Evolutionary conservation across 495 filamentous ascomycete genomes (phyloP).

Genomic region (Achaetomiella virescens): DNA sequence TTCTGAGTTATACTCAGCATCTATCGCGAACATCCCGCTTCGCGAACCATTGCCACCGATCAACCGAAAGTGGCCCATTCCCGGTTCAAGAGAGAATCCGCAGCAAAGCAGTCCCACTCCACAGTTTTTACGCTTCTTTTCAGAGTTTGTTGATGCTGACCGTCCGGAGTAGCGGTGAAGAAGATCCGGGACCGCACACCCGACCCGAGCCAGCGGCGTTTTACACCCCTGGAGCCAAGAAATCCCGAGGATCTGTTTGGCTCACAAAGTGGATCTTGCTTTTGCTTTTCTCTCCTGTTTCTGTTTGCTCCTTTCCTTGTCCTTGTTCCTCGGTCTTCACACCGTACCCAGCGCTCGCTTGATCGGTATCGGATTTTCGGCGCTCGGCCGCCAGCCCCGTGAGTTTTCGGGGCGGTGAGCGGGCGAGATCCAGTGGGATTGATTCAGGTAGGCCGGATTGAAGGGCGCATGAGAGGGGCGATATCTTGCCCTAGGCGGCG

Average conservation of each 20-base stretch:
- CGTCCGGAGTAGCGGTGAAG: conserved; percentile 17
- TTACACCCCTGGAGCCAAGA: conserved; percentile 18
- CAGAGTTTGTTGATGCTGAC: background rate
- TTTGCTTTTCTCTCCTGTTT: conserved; percentile 7
- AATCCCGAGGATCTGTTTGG: conserved; percentile 14
- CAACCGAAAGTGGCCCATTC: too few relatives aligned
- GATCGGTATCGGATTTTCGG: too few relatives aligned
- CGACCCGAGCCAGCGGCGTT: conserved; percentile 1
- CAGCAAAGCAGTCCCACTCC: background rate
- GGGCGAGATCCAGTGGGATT: too few relatives aligned
- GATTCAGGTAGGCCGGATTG: too few relatives aligned
- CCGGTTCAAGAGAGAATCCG: too few relatives aligned
- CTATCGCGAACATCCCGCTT: background rate
- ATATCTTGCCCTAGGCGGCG: too few relatives aligned
- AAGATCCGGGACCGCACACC: conserved; percentile 2
- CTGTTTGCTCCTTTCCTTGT: background rate
- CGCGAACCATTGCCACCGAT: too few relatives aligned
- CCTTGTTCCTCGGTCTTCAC: background rate
- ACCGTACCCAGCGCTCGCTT: too few relatives aligned
- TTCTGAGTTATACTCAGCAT: background rate
- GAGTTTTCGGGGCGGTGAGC: too few relatives aligned
- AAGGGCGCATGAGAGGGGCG: too few relatives aligned
- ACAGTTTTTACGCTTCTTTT: background rate
- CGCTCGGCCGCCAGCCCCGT: too few relatives aligned
- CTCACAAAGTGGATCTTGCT: conserved; percentile 3